Evolutionary conservation across 805 yeast species (phyloP).

Genomic region (Pichia gijzeniarum): DNA sequence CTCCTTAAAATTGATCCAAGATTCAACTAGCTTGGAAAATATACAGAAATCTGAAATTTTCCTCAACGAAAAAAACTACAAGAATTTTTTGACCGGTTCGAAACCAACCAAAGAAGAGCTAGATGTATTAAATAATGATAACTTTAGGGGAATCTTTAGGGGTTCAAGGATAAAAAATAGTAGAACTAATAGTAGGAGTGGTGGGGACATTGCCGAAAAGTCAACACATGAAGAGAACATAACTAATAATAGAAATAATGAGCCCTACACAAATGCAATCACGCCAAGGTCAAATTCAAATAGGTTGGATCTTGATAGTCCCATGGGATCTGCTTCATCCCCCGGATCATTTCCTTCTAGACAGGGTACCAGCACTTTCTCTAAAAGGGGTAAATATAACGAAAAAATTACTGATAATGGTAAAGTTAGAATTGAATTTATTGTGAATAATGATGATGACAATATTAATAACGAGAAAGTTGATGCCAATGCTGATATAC

Average conservation of each 20-base stretch:
- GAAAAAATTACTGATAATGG: slow-evolving; percentile 42
- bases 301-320: slow-evolving; percentile 1
- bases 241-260: background rate
- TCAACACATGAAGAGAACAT: slow-evolving; percentile 3
- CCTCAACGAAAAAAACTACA: slow-evolving; percentile 30
- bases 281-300: slow-evolving; percentile 5
- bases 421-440: slow-evolving; percentile 40
- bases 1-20: slow-evolving; percentile 68
- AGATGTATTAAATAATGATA: slow-evolving; percentile 19
- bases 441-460: slow-evolving; percentile 28
- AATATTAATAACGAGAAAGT: slow-evolving; percentile 5
- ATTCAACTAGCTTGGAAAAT: slow-evolving; percentile 52
- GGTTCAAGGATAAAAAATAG: slow-evolving; percentile 7
- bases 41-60: slow-evolving; percentile 31
- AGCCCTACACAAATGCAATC: slow-evolving; percentile 1
- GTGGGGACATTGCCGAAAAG: slow-evolving; percentile 3
- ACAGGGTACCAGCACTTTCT: background rate
- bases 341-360: slow-evolving; percentile 1
- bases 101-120: slow-evolving; percentile 24
- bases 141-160: slow-evolving; percentile 23
- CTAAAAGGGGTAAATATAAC: slow-evolving; percentile 31
- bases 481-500: slow-evolving; percentile 21
- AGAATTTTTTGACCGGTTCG: slow-evolving; percentile 28
- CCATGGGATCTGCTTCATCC: slow-evolving; percentile 3
- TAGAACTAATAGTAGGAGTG: background rate